These are phyloP conservation scores for Handroanthus guayacan DNA, from an alignment of 257 asterid species.

Conservation along the genomic window DNA sequence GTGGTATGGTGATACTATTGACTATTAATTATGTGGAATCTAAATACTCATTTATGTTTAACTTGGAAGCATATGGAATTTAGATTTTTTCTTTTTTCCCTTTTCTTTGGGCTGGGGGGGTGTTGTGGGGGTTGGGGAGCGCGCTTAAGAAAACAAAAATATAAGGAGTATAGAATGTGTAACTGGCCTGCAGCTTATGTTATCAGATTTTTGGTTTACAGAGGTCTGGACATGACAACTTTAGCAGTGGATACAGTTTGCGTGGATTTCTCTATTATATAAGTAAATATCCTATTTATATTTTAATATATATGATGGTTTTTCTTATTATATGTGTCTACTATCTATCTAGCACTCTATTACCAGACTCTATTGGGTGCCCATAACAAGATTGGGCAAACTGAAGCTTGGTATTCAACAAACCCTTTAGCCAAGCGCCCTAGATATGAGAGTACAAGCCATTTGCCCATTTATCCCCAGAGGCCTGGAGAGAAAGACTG, in stretches of 20 bases:
- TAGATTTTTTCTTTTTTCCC: not conserved
- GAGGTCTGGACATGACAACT: conserved; percentile 32
- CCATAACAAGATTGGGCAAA: conserved; percentile 84
- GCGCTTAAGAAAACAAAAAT: not conserved
- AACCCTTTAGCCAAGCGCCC: conserved; percentile 93
- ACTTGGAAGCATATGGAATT: conserved; percentile 18
- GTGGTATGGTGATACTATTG: conserved; percentile 10
- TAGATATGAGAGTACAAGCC: conserved; percentile 91
- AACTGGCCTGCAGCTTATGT: conserved; percentile 31
- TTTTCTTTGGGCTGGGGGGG: too few relatives aligned
- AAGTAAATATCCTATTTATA: conserved; percentile 40
- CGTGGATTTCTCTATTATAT: conserved; percentile 39
- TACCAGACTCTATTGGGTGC: conserved; percentile 86
- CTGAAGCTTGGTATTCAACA: conserved; percentile 94
- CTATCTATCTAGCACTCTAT: conserved; percentile 87
- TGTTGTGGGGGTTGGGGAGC: too few relatives aligned
- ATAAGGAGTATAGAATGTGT: conserved; percentile 22
- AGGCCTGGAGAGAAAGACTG: conserved; percentile 99
- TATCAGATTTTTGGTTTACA: conserved; percentile 8
- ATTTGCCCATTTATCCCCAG: conserved; percentile 97
- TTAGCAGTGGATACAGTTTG: conserved; percentile 22
- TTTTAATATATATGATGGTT: conserved; percentile 50
- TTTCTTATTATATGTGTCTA: conserved; percentile 67
- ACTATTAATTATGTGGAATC: conserved; percentile 21
- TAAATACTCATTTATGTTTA: conserved; percentile 27